Evolutionary conservation across 1,139 yeast species (phyloP), one percentile per base, ranked within the genome.

Genomic region (Sugiyamaella castrensis): DNA sequence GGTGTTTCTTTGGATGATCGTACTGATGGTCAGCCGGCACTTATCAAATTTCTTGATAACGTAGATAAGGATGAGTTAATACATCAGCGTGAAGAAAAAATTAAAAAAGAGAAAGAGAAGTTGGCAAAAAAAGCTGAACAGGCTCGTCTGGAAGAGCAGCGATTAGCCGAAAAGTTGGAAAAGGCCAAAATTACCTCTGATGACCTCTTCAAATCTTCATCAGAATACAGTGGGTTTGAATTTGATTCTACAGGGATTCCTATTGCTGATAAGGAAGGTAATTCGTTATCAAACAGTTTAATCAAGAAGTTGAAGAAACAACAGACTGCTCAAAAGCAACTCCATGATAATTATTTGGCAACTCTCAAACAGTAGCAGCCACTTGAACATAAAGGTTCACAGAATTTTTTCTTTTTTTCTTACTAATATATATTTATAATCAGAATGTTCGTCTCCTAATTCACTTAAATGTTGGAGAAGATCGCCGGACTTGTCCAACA

Each of bases 171-270:
- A 60, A 76, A 81, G 58, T 63, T 77, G 38, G 89, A 76, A 51
- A 85, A 82, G 68, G 87, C 92, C 60, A 82, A 80, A 62, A 59
- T 83, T 6, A 67, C 81, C 7, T 96, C 98, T 1, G 54, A 66
- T 37, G 91, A 86, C 24, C 68, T 92, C 80, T 92, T 91, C 70
- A 77, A 75, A 60, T 72, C 70, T 16, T 53, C 58, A n/a, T 51
- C 64, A 4, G 72, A 77, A 48, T 92, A 80, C 65, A 69, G 80
- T 8, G 86, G 79, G 61, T 45, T 38, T 87, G 97, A 92, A 62
- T 92, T 94, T 87, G 98, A 92, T 63, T 91, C 77, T 29, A 70
- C 75, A 34, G 99, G 99, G 1, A 53, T 92, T 24, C 99, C 99
- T 12, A 74, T 81, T 0, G 82, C 81, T 63, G 89, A 84, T 55